Evolutionary conservation across 2,329 filamentous ascomycete genomes (phyloP), one percentile per base, ranked within the genome.

Genomic region (Trichoderma aggressivum): DNA sequence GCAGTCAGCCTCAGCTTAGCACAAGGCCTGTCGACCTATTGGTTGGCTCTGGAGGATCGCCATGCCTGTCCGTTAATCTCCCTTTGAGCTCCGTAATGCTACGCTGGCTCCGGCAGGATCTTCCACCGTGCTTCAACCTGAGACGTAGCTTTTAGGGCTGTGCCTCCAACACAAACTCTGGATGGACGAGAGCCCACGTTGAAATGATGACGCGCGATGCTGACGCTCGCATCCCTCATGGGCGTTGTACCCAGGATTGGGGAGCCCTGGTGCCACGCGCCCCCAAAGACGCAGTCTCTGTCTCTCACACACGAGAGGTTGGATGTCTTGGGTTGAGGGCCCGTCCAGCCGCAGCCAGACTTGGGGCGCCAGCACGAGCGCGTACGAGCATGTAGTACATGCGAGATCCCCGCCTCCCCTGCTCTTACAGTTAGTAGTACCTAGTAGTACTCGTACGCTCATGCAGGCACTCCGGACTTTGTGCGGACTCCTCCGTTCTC

Each of bases 131-230:
- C 39, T 39, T 30, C 66, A 53, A 61, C 39, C 21, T 69, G 66
- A 69, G 56, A 69, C 66, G 28, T 36, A 43, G 32, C 32, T 47
- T 43, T 32, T 70, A 70, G 32, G 67, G 67, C 67, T 70, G 34
- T 70, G 24, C 58, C 59, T 36, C 59, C 39, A 55, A 21, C 21
- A 24, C 24, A 62, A 47, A 43, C 10, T 39, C 32, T 39, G 58
- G 39, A 69, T 12, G 56, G 66, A 58, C 26, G 14, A 53, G 43
- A 21, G n/a, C n/a, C 24, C 50, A 36, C 28, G 18, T 56, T 63
- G 24, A 43, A 70, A 32, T 63, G 59, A 63, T 43, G 67, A 62
- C 59, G 67, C 67, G 67, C 43, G 59, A 70, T 63, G 67, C 47
- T 62, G 55, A 70, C 66, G 28, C 56, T 43, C 28, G 28, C 30